Evolutionary conservation across 2,329 filamentous ascomycete species (phyloP).

Genomic region (Helotiales sp.): DNA sequence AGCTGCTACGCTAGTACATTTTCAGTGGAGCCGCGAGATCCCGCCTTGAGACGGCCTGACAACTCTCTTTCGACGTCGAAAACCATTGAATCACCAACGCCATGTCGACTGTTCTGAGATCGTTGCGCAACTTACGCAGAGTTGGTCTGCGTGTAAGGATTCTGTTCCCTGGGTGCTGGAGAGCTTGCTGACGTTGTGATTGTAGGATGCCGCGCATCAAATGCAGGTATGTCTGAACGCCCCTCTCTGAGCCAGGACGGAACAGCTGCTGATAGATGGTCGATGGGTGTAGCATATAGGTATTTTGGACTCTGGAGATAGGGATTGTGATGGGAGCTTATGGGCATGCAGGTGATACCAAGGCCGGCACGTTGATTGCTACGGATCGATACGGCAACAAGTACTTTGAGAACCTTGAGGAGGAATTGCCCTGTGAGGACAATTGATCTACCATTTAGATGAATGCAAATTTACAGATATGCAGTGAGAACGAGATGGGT

Average conservation of each 20-base stretch:
- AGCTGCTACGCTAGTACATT: slow-evolving; percentile 18
- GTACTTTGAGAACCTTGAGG: slow-evolving; percentile 88
- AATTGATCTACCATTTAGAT: neutral
- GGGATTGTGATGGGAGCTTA: slow-evolving; percentile 23
- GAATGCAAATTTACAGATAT: slow-evolving; percentile 19
- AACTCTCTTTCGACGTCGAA: slow-evolving; percentile 24
- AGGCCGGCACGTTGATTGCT: slow-evolving; percentile 85
- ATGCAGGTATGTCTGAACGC: slow-evolving; percentile 74
- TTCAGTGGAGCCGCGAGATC: slow-evolving; percentile 28
- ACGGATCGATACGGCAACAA: slow-evolving; percentile 95
- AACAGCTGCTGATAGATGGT: slow-evolving; percentile 30
- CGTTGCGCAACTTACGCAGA: slow-evolving; percentile 83
- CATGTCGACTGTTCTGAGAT: slow-evolving; percentile 93
- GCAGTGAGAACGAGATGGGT: slow-evolving; percentile 95
- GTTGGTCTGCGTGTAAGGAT: slow-evolving; percentile 80
- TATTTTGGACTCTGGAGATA: slow-evolving; percentile 24
- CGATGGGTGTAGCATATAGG: slow-evolving; percentile 39
- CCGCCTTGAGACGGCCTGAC: slow-evolving; percentile 20
- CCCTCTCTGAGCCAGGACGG: slow-evolving; percentile 32
- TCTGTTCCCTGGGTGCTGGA: neutral
- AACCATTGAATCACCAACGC: slow-evolving; percentile 46
- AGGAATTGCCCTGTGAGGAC: slow-evolving; percentile 86
- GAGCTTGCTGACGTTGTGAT: slow-evolving; percentile 45
- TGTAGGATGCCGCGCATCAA: slow-evolving; percentile 87
- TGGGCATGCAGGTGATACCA: slow-evolving; percentile 79